These are phyloP conservation scores for Eimeria acervulina DNA, from an alignment of 169 alveolate genomes.

Conservation along the genomic window DNA sequence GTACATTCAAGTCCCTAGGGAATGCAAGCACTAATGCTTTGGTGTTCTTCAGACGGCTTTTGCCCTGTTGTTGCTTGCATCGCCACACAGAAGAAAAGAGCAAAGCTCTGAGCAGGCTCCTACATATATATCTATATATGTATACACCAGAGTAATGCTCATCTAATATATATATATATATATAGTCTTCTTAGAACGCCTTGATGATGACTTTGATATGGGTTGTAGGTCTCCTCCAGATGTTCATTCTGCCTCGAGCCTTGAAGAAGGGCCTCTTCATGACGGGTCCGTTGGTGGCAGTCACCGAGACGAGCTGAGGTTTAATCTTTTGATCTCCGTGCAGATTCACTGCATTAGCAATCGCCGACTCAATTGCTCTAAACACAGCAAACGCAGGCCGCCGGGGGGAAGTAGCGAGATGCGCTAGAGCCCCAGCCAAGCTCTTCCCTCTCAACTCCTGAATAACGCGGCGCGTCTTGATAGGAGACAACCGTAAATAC, in stretches of 20 bases:
- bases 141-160: too few relatives aligned
- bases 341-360: conserved; percentile 71
- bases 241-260: conserved; percentile 62
- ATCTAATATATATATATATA: too few relatives aligned
- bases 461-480: conserved; percentile 77
- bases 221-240: conserved; percentile 80
- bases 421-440: conserved; percentile 81
- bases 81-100: too few relatives aligned
- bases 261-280: conserved; percentile 62
- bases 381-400: conserved; percentile 80
- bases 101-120: too few relatives aligned
- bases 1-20: neutral
- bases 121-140: too few relatives aligned
- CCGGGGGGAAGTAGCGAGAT: conserved; percentile 81
- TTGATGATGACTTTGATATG: conserved; percentile 76
- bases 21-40: neutral
- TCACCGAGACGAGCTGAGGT: conserved; percentile 47
- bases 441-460: conserved; percentile 71
- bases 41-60: too few relatives aligned
- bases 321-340: neutral
- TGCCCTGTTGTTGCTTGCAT: too few relatives aligned
- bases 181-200: neutral
- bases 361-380: conserved; percentile 72
- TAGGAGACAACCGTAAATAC: conserved; percentile 76
- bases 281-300: conserved; percentile 81